Conservation (phyloP, 495 filamentous ascomycete genomes). For the Podospora pseudoanserina region DNA sequence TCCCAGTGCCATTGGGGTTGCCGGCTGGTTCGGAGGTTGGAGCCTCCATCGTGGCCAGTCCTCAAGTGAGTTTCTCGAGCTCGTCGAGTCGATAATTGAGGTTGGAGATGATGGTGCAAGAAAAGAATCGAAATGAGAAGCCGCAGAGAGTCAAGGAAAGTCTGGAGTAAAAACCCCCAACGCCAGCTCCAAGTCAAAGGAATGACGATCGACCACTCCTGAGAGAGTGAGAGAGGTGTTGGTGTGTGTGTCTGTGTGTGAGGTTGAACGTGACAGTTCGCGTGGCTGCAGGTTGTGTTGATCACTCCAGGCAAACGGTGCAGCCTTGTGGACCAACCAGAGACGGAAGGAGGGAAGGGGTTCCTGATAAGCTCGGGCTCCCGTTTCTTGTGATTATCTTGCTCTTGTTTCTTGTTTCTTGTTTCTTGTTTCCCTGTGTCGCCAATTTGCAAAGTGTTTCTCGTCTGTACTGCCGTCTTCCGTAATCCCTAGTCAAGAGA, state of each 20-base stretch:
- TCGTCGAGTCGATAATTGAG: neutral
- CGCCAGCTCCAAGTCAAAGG: neutral
- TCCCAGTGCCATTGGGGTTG: neutral
- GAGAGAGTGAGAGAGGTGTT: neutral
- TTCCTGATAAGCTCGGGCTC: slow-evolving; percentile 1
- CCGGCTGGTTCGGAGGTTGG: slow-evolving; percentile 5
- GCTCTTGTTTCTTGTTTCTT: slow-evolving; percentile 2
- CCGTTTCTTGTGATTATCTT: neutral
- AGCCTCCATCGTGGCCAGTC: neutral
- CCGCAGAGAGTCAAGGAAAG: neutral
- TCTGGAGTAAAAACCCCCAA: neutral
- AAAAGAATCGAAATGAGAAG: neutral
- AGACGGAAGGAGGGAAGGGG: neutral
- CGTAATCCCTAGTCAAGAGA: neutral
- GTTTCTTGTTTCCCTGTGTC: neutral
- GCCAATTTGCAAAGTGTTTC: neutral
- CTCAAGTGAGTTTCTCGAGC: neutral
- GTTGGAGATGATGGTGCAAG: no score
- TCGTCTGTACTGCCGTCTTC: neutral
- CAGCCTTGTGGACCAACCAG: neutral
- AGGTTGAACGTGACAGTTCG: neutral
- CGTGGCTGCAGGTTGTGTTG: neutral
- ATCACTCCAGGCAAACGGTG: neutral
- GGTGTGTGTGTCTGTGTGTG: neutral
- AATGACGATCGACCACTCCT: neutral